Evolutionary conservation across 768 basidiomycete species (phyloP).

Genomic region (Podaxis pistillaris): DNA sequence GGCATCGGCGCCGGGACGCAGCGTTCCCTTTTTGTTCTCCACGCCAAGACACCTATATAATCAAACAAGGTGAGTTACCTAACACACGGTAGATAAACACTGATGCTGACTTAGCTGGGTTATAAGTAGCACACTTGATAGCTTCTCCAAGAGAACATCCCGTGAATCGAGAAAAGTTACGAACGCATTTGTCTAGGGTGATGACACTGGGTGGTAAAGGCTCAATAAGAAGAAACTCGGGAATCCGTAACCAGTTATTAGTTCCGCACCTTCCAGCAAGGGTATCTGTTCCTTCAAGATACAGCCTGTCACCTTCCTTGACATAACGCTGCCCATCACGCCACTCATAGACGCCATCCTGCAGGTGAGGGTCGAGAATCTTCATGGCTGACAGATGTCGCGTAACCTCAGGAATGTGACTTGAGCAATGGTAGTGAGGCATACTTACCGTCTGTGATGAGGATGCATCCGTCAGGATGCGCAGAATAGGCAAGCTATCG

Average conservation of each 20-base stretch:
- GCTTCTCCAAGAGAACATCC: constrained; percentile 82
- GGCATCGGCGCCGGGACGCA: constrained; percentile 82
- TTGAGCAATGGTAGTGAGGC: neutral
- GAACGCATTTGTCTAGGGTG: constrained; percentile 80
- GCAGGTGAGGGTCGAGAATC: constrained; percentile 79
- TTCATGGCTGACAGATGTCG: constrained; percentile 60
- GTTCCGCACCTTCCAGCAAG: constrained; percentile 78
- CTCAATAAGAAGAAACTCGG: neutral
- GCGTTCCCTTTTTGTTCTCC: constrained; percentile 75
- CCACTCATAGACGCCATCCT: constrained; percentile 87
- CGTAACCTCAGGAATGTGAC: neutral
- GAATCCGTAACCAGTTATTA: neutral
- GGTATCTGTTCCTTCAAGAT: constrained; percentile 81
- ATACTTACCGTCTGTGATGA: constrained; percentile 86
- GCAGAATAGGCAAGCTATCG: constrained; percentile 77
- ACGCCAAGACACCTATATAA: constrained; percentile 67
- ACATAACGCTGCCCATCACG: constrained; percentile 78
- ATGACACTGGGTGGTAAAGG: constrained; percentile 52
- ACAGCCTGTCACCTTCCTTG: constrained; percentile 79
- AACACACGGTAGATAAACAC: neutral
- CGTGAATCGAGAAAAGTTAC: constrained; percentile 82
- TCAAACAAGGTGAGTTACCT: neutral
- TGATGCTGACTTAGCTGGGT: constrained; percentile 68
- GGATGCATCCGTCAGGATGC: constrained; percentile 80
- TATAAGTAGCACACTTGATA: constrained; percentile 82